Evolutionary conservation across 305 asterid genomes (phyloP).

Genomic region (Plantago coronopus): DNA sequence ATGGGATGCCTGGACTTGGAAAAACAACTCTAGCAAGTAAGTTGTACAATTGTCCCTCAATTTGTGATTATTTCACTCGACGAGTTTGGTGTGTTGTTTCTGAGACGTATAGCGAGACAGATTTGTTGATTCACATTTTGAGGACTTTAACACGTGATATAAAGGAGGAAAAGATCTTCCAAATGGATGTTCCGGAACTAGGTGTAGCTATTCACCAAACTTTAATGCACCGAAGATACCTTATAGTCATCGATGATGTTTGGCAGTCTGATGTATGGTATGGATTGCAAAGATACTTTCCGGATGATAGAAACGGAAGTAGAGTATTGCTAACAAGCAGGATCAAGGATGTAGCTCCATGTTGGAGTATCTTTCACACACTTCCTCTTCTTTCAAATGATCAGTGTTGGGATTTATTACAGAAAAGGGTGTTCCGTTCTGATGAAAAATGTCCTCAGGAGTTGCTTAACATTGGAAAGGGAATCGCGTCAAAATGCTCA

Average conservation of each 20-base stretch:
- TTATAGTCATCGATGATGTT: constrained; percentile 26
- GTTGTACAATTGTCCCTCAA: constrained; percentile 5
- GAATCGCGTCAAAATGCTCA: constrained; percentile 14
- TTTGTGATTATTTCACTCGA: constrained; percentile 15
- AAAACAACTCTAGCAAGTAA: constrained; percentile 28
- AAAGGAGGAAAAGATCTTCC: background rate
- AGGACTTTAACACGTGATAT: constrained; percentile 1
- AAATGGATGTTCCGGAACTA: background rate
- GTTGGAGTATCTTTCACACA: background rate
- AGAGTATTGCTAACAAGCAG: constrained; percentile 19
- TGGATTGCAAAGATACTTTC: constrained; percentile 13
- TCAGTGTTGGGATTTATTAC: constrained; percentile 20
- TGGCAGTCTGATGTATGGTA: constrained; percentile 18
- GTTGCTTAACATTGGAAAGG: constrained; percentile 3
- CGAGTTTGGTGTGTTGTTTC: constrained; percentile 23
- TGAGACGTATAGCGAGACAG: constrained; percentile 11
- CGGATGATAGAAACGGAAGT: constrained; percentile 20
- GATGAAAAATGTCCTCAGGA: constrained; percentile 10
- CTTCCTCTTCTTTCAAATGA: constrained; percentile 11
- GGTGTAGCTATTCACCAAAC: background rate
- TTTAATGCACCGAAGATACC: constrained; percentile 13
- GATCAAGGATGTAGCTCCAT: constrained; percentile 10
- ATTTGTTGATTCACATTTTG: constrained; percentile 14
- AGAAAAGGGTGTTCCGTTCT: constrained; percentile 7
- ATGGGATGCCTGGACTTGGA: constrained; percentile 34